These are phyloP conservation scores for Podila clonocystis DNA, from an alignment of 192 early-diverging fungal species.

Conservation along the genomic window DNA sequence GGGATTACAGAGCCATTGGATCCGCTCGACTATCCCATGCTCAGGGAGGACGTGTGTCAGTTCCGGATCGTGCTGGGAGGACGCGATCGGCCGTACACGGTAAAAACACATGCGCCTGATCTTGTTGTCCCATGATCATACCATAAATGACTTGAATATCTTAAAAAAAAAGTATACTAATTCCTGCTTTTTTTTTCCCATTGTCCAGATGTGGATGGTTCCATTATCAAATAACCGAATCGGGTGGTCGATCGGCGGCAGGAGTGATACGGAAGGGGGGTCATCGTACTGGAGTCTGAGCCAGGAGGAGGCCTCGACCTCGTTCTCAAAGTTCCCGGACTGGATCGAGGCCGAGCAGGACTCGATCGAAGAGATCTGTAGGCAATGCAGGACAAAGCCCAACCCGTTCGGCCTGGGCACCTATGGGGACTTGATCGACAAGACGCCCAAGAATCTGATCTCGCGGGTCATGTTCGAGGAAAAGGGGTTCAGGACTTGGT, in stretches of 20 bases:
- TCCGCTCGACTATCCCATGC: slow-evolving; percentile 27
- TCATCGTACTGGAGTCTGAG: slow-evolving; percentile 36
- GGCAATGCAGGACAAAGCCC: slow-evolving; percentile 19
- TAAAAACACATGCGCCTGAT: slow-evolving; percentile 2
- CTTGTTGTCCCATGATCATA: no score
- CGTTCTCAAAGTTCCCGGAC: slow-evolving; percentile 27
- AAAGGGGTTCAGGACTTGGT: slow-evolving; percentile 40
- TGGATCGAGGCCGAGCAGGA: slow-evolving; percentile 38
- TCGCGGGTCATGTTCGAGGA: slow-evolving; percentile 48
- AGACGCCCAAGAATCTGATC: slow-evolving; percentile 23
- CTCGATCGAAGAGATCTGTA: slow-evolving; percentile 41
- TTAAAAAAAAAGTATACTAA: no score
- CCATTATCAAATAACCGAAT: slow-evolving; percentile 36
- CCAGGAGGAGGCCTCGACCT: slow-evolving; percentile 30
- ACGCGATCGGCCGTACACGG: slow-evolving; percentile 36
- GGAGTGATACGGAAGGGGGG: slow-evolving; percentile 25
- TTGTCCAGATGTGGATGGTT: slow-evolving; percentile 44
- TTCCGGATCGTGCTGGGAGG: slow-evolving; percentile 47
- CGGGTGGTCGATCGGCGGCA: slow-evolving; percentile 40
- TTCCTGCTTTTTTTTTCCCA: background rate
- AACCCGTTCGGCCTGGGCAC: slow-evolving; percentile 46
- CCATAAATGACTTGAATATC: no score
- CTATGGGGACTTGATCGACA: slow-evolving; percentile 43
- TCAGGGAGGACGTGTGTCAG: slow-evolving; percentile 49
- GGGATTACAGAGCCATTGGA: slow-evolving; percentile 31